A percentile compares a stretch with the other conserved stretches of the same genome.
Evolutionary conservation across 768 basidiomycete genomes (phyloP).

Genomic region (Thelephora ganbajun): DNA sequence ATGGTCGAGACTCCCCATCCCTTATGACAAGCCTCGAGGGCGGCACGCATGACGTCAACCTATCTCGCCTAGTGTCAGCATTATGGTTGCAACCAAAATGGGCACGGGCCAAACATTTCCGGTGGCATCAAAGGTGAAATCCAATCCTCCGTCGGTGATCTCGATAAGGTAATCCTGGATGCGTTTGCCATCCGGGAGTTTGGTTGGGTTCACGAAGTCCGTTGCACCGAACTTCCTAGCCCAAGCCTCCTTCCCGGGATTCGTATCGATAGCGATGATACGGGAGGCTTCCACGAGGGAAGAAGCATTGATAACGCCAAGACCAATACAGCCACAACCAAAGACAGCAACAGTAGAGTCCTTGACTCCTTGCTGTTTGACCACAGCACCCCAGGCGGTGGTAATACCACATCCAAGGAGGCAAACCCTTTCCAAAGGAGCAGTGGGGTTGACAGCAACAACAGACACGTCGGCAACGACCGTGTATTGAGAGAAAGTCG

Average conservation of each 20-base stretch:
- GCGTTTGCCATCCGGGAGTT: slow-evolving; percentile 61
- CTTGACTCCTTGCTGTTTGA: slow-evolving; percentile 80
- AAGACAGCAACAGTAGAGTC: slow-evolving; percentile 87
- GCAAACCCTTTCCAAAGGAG: slow-evolving; percentile 93
- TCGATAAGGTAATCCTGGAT: slow-evolving; percentile 87
- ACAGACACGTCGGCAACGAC: slow-evolving; percentile 97
- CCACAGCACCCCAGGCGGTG: slow-evolving; percentile 95
- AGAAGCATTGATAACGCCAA: slow-evolving; percentile 81
- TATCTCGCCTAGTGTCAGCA: slow-evolving; percentile 11
- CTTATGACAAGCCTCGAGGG: slow-evolving; percentile 98
- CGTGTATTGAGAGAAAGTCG: slow-evolving; percentile 99
- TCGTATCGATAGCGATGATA: slow-evolving; percentile 87
- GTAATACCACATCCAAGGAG: slow-evolving; percentile 94
- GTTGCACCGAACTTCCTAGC: slow-evolving; percentile 89
- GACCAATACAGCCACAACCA: slow-evolving; percentile 91
- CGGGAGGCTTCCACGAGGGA: slow-evolving; percentile 66
- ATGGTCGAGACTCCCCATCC: slow-evolving; percentile 96
- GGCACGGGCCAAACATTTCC: slow-evolving; percentile 53
- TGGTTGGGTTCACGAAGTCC: slow-evolving; percentile 79
- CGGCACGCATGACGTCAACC: slow-evolving; percentile 89
- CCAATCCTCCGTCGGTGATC: slow-evolving; percentile 91
- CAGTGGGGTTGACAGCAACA: slow-evolving; percentile 73
- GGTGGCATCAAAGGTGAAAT: slow-evolving; percentile 95
- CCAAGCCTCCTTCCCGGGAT: slow-evolving; percentile 76
- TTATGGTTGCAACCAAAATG: slow-evolving; percentile 17